Conservation (phyloP, 1,284 basidiomycete species). For the Ganoderma sp. region DNA sequence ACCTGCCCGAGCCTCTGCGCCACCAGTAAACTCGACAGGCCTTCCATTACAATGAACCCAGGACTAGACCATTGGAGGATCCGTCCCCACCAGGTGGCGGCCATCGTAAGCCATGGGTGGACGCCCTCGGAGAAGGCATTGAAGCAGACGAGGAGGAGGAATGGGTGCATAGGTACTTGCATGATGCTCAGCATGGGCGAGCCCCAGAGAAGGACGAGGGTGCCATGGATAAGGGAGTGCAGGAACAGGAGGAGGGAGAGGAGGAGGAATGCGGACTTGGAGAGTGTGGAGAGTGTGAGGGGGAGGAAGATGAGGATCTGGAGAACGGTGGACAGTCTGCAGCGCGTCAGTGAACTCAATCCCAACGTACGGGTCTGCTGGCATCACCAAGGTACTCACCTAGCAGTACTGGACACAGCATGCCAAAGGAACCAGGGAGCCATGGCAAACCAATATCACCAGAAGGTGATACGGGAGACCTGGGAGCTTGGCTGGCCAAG, state of each 20-base stretch:
- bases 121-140: constrained; percentile 73
- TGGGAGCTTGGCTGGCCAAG: constrained; percentile 26
- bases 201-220: constrained; percentile 68
- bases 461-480: constrained; percentile 28
- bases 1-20: constrained; percentile 81
- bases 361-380: neutral
- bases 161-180: constrained; percentile 81
- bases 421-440: constrained; percentile 68
- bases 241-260: constrained; percentile 79
- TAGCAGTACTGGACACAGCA: constrained; percentile 66
- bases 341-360: constrained; percentile 10
- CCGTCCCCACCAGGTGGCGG: constrained; percentile 74
- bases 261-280: constrained; percentile 78
- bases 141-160: constrained; percentile 80
- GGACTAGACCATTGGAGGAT: constrained; percentile 76
- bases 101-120: constrained; percentile 60
- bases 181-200: constrained; percentile 72
- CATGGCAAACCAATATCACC: constrained; percentile 32
- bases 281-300: constrained; percentile 79
- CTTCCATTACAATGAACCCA: constrained; percentile 81
- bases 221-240: constrained; percentile 79
- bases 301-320: constrained; percentile 87
- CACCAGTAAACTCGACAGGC: constrained; percentile 81
- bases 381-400: constrained; percentile 45
- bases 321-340: constrained; percentile 72